Base-by-base conservation (phyloP, 306 rosid species). In the Dalbergia oliveri region DNA sequence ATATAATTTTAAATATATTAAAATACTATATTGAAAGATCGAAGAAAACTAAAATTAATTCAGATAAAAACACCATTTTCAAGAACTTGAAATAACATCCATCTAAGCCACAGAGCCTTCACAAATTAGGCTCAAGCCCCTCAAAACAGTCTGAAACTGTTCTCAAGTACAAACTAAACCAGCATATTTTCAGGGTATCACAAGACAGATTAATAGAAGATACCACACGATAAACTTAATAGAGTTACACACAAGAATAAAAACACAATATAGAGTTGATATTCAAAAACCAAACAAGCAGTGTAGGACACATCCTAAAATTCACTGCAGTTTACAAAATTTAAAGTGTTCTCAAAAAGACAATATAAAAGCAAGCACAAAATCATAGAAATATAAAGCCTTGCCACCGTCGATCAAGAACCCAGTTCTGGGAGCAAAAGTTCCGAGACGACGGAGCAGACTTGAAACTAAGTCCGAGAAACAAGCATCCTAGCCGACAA, bases 381-480 rank as follows among this genome's bases (percentile, higher is more conserved):
- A 12, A 14, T 5, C 2, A 9, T 1, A 5, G 35, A 45, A 3
- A 5, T 4, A 59, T 9, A 73, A 0, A 69, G 63, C 16, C 59
- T n/a, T 58, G 89, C 89, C 89, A 86, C 89, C 89, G 82, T 18
- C 89, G 79, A 75, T 91, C 93, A 49, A 93, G 97, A 82, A 91
- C 93, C 94, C 93, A 88, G 83, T 88, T 91, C 92, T 86, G 84
- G 6, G 86, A 82, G 79, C 76, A 56, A 15, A 47, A 69, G 69
- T 19, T 11, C 31, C 51, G 53, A 14, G 82, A 88, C 0, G 85
- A 87, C 16, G 84, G 90, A 0, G 82, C 79, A 45, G 73, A 77
- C 79, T 73, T 89, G 72, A 66, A 69, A 56, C 62, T 13, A 39
- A 11, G 59, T 51, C 75, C 53, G 11, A 58, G 12, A 69, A 39